phyloP scores from a whole-genome alignment of 2,329 filamentous ascomycete genomes.

The Ilyonectria destructans region DNA sequence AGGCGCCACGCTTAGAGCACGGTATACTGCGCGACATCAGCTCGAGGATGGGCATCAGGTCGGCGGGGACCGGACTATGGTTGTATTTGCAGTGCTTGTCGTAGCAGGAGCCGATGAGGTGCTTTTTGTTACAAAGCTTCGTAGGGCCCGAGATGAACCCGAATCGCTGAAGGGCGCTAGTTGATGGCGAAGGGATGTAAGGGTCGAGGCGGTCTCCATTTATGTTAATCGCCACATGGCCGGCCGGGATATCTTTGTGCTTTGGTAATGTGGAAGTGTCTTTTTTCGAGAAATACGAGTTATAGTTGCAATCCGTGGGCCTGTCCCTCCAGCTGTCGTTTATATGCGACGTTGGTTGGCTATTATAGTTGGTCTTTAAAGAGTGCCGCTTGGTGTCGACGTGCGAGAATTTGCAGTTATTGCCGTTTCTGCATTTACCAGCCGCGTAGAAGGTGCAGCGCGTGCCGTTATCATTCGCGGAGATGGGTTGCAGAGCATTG shows the following conservation, averaged over 20 bases:
- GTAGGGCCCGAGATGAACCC: slow-evolving; percentile 32
- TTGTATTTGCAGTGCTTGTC: slow-evolving; percentile 40
- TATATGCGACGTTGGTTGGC: slow-evolving; percentile 28
- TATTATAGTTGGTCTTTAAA: slow-evolving; percentile 26
- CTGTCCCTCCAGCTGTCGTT: slow-evolving; percentile 30
- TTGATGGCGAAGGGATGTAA: slow-evolving; percentile 28
- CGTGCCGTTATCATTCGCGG: slow-evolving; percentile 21
- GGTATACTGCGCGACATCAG: slow-evolving; percentile 39
- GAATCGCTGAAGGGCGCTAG: slow-evolving; percentile 30
- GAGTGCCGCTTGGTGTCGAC: slow-evolving; percentile 29
- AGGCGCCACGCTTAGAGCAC: slow-evolving; percentile 35
- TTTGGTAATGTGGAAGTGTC: slow-evolving; percentile 37
- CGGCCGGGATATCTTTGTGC: slow-evolving; percentile 35
- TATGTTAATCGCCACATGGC: slow-evolving; percentile 36
- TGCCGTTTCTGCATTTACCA: slow-evolving; percentile 46
- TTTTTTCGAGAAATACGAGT: not conserved
- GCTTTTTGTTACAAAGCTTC: slow-evolving; percentile 42
- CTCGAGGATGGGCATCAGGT: slow-evolving; percentile 37
- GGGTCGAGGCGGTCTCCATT: slow-evolving; percentile 40
- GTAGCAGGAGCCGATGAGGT: slow-evolving; percentile 36
- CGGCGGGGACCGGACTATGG: slow-evolving; percentile 36
- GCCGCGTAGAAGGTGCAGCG: slow-evolving; percentile 40
- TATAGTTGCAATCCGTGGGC: slow-evolving; percentile 1
- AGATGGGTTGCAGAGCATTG: slow-evolving; percentile 12
- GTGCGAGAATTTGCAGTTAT: slow-evolving; percentile 38